phyloP scores from a whole-genome alignment of 768 basidiomycete species.

The Pholiota conissans region DNA sequence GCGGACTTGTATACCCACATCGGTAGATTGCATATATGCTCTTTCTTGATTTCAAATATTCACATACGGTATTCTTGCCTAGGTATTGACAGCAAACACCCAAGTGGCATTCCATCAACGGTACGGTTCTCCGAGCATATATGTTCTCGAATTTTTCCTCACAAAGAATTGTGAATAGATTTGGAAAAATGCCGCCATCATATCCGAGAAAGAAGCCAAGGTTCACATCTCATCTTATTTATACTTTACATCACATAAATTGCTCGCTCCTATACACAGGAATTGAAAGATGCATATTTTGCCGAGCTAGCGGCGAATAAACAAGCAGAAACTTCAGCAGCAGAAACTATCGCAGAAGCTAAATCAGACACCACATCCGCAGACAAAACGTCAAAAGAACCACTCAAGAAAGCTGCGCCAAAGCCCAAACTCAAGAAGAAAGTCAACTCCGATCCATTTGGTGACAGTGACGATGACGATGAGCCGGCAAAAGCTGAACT shows the following conservation, averaged over 20 bases:
- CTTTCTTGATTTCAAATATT: background rate
- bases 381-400: slow-evolving; percentile 16
- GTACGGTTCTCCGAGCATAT: slow-evolving; percentile 31
- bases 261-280: slow-evolving; percentile 32
- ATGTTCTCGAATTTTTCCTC: background rate
- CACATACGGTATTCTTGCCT: background rate
- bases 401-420: slow-evolving; percentile 23
- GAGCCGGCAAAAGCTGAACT: slow-evolving; percentile 12
- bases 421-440: slow-evolving; percentile 49
- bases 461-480: slow-evolving; percentile 46
- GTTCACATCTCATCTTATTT: slow-evolving; percentile 26
- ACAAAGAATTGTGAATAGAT: slow-evolving; percentile 35
- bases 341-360: background rate
- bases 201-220: slow-evolving; percentile 64
- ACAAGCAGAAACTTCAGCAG: background rate
- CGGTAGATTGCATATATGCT: slow-evolving; percentile 33
- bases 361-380: slow-evolving; percentile 3
- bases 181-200: slow-evolving; percentile 64
- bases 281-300: slow-evolving; percentile 62
- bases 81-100: slow-evolving; percentile 78
- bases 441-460: slow-evolving; percentile 50
- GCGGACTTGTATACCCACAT: slow-evolving; percentile 67
- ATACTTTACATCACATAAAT: background rate
- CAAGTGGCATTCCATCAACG: slow-evolving; percentile 71
- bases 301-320: slow-evolving; percentile 39